Evolutionary conservation across 2,329 filamentous ascomycete genomes (phyloP).

Genomic region (Neopestalotiopsis rosae): DNA sequence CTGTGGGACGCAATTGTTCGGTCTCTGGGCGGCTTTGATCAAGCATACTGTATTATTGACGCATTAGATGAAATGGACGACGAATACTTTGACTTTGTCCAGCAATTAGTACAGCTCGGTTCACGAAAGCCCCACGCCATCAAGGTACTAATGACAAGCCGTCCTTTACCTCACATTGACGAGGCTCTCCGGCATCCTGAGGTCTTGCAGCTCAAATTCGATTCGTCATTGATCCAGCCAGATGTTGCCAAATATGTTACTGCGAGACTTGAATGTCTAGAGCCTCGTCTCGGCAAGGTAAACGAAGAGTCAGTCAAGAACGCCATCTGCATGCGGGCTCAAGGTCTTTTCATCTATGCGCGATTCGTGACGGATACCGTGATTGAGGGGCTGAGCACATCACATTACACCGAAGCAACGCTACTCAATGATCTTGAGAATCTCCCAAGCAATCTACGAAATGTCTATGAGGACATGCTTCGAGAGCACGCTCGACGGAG

Average conservation of each 20-base stretch:
- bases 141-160: slow-evolving; percentile 51
- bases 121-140: slow-evolving; percentile 35
- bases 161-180: slow-evolving; percentile 40
- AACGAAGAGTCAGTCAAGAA: slow-evolving; percentile 30
- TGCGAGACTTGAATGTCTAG: not conserved
- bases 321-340: slow-evolving; percentile 41
- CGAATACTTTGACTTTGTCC: slow-evolving; percentile 41
- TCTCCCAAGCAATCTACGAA: slow-evolving; percentile 14
- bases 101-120: slow-evolving; percentile 38
- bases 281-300: slow-evolving; percentile 2
- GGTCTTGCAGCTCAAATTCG: slow-evolving; percentile 42
- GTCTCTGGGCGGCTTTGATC: slow-evolving; percentile 18
- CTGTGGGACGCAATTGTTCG: slow-evolving; percentile 36
- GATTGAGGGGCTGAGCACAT: slow-evolving; percentile 40
- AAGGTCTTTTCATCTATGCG: slow-evolving; percentile 52
- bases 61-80: slow-evolving; percentile 54
- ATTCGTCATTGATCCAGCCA: slow-evolving; percentile 39
- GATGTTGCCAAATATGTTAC: slow-evolving; percentile 47
- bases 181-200: slow-evolving; percentile 30
- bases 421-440: not conserved
- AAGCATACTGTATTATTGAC: slow-evolving; percentile 46
- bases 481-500: slow-evolving; percentile 41
- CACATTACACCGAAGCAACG: not conserved
- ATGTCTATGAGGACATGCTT: slow-evolving; percentile 32
- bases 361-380: slow-evolving; percentile 46